phyloP scores from a whole-genome alignment of 129 eudicot genomes.

The Lactuca saligna region DNA sequence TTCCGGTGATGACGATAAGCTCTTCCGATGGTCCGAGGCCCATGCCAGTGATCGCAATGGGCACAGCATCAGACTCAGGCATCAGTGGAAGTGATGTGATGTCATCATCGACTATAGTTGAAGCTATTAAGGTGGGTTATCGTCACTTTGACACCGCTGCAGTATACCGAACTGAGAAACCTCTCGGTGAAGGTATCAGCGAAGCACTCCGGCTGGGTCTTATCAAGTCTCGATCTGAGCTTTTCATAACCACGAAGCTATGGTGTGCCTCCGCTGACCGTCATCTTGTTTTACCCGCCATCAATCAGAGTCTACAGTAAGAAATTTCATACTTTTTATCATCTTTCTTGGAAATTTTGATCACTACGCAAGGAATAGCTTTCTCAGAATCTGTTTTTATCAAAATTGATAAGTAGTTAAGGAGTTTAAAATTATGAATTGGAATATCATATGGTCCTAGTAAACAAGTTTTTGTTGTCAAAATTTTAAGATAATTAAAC shows the following conservation, averaged over 20 bases:
- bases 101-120: constrained; percentile 35
- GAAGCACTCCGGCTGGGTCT: constrained; percentile 40
- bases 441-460: no score
- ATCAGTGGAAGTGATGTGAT: not conserved
- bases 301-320: constrained; percentile 18
- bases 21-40: constrained; percentile 16
- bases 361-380: not conserved
- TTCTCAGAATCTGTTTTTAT: not conserved
- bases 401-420: not conserved
- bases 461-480: no score
- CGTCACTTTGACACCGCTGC: constrained; percentile 63
- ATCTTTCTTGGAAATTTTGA: not conserved
- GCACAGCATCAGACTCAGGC: constrained; percentile 27
- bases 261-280: constrained; percentile 26
- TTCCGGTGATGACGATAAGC: not conserved
- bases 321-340: not conserved
- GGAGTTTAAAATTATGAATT: not conserved
- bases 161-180: constrained; percentile 36
- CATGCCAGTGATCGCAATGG: constrained; percentile 48
- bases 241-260: constrained; percentile 18
- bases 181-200: constrained; percentile 37
- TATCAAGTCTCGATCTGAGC: constrained; percentile 17
- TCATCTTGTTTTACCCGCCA: constrained; percentile 22
- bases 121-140: constrained; percentile 51
- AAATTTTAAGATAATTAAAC: no score